Percentiles rank a stretch among this genome's conserved stretches.
phyloP scores from a whole-genome alignment of 2,329 filamentous ascomycete genomes.

The Colletotrichum tamarilloi region DNA sequence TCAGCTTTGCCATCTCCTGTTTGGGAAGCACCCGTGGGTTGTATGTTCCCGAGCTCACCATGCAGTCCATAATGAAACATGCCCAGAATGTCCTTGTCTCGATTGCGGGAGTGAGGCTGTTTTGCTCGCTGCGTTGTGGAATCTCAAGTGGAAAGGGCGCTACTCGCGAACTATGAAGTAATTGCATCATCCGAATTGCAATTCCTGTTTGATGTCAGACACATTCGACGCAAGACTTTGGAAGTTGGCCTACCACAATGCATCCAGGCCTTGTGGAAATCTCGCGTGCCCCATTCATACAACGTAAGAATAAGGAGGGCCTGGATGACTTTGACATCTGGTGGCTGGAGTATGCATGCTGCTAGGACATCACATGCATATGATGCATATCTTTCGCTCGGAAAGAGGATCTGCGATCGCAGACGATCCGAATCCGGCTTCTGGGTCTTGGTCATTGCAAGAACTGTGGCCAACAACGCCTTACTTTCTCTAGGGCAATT shows the following conservation, averaged over 20 bases:
- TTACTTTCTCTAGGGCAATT: conserved; percentile 41
- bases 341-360: conserved; percentile 41
- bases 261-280: conserved; percentile 57
- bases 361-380: conserved; percentile 43
- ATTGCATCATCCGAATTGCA: conserved; percentile 52
- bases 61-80: conserved; percentile 57
- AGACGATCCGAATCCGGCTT: conserved; percentile 43
- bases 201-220: conserved; percentile 41
- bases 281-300: conserved; percentile 54
- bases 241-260: conserved; percentile 44
- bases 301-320: conserved; percentile 51
- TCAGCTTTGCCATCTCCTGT: conserved; percentile 48
- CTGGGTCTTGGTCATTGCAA: conserved; percentile 46
- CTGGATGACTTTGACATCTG: conserved; percentile 50
- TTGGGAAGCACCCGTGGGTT: conserved; percentile 50
- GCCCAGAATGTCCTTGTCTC: conserved; percentile 56
- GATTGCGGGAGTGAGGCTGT: conserved; percentile 42
- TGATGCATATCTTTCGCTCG: conserved; percentile 46
- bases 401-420: conserved; percentile 43
- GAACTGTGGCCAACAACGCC: conserved; percentile 43
- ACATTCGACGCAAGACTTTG: not conserved
- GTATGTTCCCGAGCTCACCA: conserved; percentile 54
- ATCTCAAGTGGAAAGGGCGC: conserved; percentile 43
- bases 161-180: conserved; percentile 44
- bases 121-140: conserved; percentile 31